These are phyloP conservation scores for Colletotrichum echinochloae DNA, from an alignment of 2,329 filamentous ascomycete genomes.

Conservation along the genomic window DNA sequence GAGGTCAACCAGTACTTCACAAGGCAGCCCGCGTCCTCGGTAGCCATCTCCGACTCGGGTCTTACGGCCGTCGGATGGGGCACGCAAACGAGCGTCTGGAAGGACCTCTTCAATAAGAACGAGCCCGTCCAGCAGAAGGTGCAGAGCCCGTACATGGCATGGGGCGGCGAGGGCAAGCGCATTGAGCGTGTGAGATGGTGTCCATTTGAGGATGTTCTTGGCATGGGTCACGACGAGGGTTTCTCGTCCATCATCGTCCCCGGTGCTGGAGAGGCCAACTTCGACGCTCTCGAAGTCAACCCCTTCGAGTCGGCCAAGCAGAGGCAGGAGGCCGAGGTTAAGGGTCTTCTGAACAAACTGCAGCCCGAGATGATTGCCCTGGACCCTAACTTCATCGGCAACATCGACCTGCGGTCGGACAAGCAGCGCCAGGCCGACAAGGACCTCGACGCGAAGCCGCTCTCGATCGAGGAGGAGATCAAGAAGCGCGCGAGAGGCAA, in stretches of 20 bases:
- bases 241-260: conserved; percentile 93
- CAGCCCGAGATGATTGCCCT: conserved; percentile 97
- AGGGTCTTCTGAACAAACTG: conserved; percentile 90
- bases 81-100: conserved; percentile 90
- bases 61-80: conserved; percentile 93
- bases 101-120: conserved; percentile 84
- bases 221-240: conserved; percentile 84
- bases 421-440: conserved; percentile 81
- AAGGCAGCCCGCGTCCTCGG: conserved; percentile 81
- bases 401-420: conserved; percentile 83
- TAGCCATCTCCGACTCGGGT: conserved; percentile 89
- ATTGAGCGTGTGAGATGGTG: conserved; percentile 91
- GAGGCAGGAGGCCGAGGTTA: conserved; percentile 92
- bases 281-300: conserved; percentile 92
- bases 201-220: conserved; percentile 93
- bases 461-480: conserved; percentile 69
- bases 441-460: conserved; percentile 79
- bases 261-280: conserved; percentile 97
- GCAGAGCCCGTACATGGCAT: conserved; percentile 90
- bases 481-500: conserved; percentile 86
- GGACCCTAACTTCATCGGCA: conserved; percentile 91
- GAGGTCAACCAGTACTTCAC: conserved; percentile 92
- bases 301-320: conserved; percentile 95
- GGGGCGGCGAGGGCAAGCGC: conserved; percentile 86
- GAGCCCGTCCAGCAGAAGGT: conserved; percentile 80